Evolutionary conservation across 106 monocot genomes (phyloP), one percentile per base, ranked within the genome.

Genomic region (Dendrobium chrysotoxum): DNA sequence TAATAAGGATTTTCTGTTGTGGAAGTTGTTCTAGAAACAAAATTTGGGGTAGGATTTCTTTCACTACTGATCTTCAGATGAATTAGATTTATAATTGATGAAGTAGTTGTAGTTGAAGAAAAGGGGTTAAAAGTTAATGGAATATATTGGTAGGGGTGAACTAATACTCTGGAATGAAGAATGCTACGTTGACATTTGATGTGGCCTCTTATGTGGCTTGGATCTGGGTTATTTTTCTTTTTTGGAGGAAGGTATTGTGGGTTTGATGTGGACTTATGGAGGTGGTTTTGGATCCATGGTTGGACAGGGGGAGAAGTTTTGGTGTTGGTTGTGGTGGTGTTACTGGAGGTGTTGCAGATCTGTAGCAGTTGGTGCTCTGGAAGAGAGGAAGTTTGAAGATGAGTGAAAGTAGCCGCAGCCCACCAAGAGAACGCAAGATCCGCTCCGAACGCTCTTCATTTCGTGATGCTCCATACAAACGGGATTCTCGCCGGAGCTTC

Each of bases 391-490:
- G 76, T 39, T 39, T 78, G 80, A 89, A 83, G 86, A 91, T 91
- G 92, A 92, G 89, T 64, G 75, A 86, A 31, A 83, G 84, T 79
- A 92, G 92, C 86, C 88, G 77, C 71, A 90, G 89, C 72, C 92
- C 95, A n/a, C 61, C 86, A 21, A 95, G 87, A 80, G 92, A 89
- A 64, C 92, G 92, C 53, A 95, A 86, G 82, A 93, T 95, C 71
- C 88, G 92, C n/a, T 88, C 87, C 28, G 92, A 89, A 57, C 91
- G 95, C 7, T 54, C 73, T 17, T 91, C 92, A 0, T 86, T 84
- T 74, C 93, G 95, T 39, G 92, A 90, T 87, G 92, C 88, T 15
- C 95, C 95, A 55, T 95, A 95, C 57, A 84, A 81, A 83, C 88
- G 95, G 79, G 88, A 87, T 50, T 75, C 71, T 21, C 90, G 84